Base-by-base conservation (phyloP, 2,329 filamentous ascomycete species). In the Microcyclospora pomicola region DNA sequence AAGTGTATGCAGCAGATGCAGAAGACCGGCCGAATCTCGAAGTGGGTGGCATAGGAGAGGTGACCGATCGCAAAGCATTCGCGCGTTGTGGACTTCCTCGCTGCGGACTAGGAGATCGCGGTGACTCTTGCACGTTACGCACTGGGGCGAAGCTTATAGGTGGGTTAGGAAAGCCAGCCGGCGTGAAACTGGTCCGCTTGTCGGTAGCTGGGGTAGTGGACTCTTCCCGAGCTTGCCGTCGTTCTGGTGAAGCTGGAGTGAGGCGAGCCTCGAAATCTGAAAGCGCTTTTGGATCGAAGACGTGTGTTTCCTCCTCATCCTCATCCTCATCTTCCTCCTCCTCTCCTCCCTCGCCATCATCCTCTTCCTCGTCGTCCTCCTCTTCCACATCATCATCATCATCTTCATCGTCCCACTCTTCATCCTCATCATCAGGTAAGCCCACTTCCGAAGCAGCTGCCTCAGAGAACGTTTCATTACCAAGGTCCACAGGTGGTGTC, bases 41-140 rank as follows among this genome's bases (percentile, higher is more conserved):
- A 33, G 44, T 34, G 4, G 42, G 31, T 19, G 40, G 37, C 7
- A 52, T 42, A 31, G 54, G 73, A 24, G 75, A 59, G 31, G 72
- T 68, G 37, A 58, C 54, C n/a, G 68, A 65, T 27, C 80, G 73
- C 16, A 82, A 62, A 1, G 30, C 30, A 31, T n/a, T 31, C 12
- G 14, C 30, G 9, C 12, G 19, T 24, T 24, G 19, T 24, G 19
- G 19, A 7, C 19, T 24, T 5, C 19, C 4, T 31, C 30, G 30
- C 14, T 31, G 30, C 14, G 82, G 81, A 46, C 81, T 86, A 1
- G 82, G 80, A 9, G 81, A 84, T 28, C 80, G 73, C 34, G 80
- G 78, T 12, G 44, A 46, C 15, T 45, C 43, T n/a, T 42, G 43
- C 35, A 27, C 33, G 35, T 27, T n/a, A 66, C 63, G 39, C 56